Conservation (phyloP, 1,284 basidiomycete genomes). For the Leccinum fuscescens region DNA sequence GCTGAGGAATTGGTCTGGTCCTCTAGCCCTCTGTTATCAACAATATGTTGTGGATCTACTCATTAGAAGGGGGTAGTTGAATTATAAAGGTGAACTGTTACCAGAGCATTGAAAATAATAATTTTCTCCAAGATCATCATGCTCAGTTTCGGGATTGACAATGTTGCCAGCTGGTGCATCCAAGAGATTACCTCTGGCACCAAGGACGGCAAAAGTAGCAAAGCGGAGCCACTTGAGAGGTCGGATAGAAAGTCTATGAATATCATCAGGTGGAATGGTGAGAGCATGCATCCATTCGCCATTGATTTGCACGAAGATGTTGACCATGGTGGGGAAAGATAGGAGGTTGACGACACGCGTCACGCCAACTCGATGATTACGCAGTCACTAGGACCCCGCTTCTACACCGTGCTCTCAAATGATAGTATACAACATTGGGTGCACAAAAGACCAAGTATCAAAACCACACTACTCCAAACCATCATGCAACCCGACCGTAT, state of each 20-base stretch:
- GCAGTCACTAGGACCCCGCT: neutral
- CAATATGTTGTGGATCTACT: neutral
- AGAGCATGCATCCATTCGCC: neutral
- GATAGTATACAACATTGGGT: neutral
- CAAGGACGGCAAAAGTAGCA: neutral
- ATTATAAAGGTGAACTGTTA: neutral
- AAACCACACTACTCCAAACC: slow-evolving; percentile 22
- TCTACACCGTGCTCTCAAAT: neutral
- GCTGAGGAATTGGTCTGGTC: neutral
- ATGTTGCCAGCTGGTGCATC: neutral
- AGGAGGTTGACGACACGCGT: neutral
- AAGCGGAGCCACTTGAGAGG: neutral
- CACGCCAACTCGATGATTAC: too few species aligned
- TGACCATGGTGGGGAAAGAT: neutral
- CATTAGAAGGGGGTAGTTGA: neutral
- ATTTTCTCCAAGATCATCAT: neutral
- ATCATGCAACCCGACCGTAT: slow-evolving; percentile 55
- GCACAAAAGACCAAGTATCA: neutral
- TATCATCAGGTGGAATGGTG: neutral
- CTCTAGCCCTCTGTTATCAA: neutral
- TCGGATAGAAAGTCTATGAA: neutral
- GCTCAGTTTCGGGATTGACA: neutral
- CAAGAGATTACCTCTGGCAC: neutral
- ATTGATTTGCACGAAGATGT: neutral
- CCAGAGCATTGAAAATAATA: neutral